Conservation (phyloP, 805 yeast species). For the Maudiozyma saulgeensis region DNA sequence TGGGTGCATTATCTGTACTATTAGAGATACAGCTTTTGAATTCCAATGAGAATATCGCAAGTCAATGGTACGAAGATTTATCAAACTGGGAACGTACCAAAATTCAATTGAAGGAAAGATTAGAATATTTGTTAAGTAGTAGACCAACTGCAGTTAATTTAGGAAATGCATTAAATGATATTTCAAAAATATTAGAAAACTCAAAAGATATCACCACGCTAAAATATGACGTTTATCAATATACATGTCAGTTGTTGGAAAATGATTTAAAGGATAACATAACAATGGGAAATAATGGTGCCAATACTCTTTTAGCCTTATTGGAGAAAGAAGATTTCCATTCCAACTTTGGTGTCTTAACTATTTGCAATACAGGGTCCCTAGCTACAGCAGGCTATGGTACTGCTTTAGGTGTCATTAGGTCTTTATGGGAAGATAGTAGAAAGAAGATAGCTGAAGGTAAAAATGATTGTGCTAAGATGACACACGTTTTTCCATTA, state of each 20-base stretch:
- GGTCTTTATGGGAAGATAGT: conserved; percentile 48
- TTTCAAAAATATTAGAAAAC: conserved; percentile 25
- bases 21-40: conserved; percentile 46
- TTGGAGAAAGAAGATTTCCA: conserved; percentile 39
- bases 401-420: conserved; percentile 86
- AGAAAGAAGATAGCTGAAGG: conserved; percentile 19
- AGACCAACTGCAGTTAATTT: conserved; percentile 96
- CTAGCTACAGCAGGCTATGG: conserved; percentile 97
- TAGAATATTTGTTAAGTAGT: conserved; percentile 61
- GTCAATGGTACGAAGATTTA: conserved; percentile 28
- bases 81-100: conserved; percentile 29
- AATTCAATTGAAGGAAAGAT: conserved; percentile 33
- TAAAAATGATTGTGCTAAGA: conserved; percentile 32
- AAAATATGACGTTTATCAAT: conserved; percentile 31
- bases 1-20: conserved; percentile 75
- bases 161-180: conserved; percentile 51
- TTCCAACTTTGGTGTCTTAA: conserved; percentile 71
- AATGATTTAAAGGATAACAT: conserved; percentile 74
- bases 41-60: conserved; percentile 15
- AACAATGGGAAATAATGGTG: conserved; percentile 73
- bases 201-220: conserved; percentile 21
- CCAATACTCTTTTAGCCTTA: conserved; percentile 46
- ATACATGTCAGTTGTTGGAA: conserved; percentile 48
- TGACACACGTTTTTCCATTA: conserved; percentile 71
- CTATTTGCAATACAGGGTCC: conserved; percentile 95